phyloP scores from a whole-genome alignment of 768 basidiomycete genomes.

The Agrocybe praecox region DNA sequence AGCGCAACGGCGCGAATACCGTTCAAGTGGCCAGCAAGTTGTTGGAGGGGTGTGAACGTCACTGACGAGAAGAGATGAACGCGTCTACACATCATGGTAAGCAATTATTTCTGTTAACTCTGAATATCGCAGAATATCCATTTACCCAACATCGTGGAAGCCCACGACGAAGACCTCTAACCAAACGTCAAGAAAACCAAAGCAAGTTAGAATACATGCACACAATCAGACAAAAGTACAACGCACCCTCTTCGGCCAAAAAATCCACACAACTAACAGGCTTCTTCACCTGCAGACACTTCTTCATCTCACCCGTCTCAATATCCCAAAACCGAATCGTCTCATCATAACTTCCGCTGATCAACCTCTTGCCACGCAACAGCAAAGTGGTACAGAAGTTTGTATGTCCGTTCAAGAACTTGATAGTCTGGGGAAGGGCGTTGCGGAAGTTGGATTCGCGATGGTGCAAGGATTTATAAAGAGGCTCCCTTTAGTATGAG shows the following conservation, averaged over 20 bases:
- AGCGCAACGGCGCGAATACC: slow-evolving; percentile 90
- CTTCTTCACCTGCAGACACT: slow-evolving; percentile 83
- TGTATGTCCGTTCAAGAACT: slow-evolving; percentile 83
- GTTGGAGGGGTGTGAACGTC: slow-evolving; percentile 82
- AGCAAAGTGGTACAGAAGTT: slow-evolving; percentile 83
- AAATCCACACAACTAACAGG: slow-evolving; percentile 92
- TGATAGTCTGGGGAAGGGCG: slow-evolving; percentile 73
- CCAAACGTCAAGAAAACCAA: not conserved
- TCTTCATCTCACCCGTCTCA: slow-evolving; percentile 60
- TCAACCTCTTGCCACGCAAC: slow-evolving; percentile 70
- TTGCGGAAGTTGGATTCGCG: slow-evolving; percentile 83
- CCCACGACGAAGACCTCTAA: slow-evolving; percentile 89
- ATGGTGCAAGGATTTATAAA: slow-evolving; percentile 82
- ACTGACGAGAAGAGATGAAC: slow-evolving; percentile 88
- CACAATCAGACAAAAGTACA: not conserved
- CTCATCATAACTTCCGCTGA: slow-evolving; percentile 91
- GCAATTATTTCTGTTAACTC: not conserved
- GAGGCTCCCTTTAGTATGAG: slow-evolving; percentile 41
- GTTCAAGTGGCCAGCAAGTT: slow-evolving; percentile 84
- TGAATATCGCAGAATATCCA: not conserved
- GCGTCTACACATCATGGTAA: slow-evolving; percentile 50
- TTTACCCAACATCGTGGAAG: slow-evolving; percentile 89
- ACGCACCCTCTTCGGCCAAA: slow-evolving; percentile 73
- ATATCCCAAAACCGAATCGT: slow-evolving; percentile 94
- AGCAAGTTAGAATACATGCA: slow-evolving; percentile 1